Evolutionary conservation across 495 filamentous ascomycete species (phyloP), one percentile per base, ranked within the genome.

Genomic region (Parathielavia hyrcaniae): DNA sequence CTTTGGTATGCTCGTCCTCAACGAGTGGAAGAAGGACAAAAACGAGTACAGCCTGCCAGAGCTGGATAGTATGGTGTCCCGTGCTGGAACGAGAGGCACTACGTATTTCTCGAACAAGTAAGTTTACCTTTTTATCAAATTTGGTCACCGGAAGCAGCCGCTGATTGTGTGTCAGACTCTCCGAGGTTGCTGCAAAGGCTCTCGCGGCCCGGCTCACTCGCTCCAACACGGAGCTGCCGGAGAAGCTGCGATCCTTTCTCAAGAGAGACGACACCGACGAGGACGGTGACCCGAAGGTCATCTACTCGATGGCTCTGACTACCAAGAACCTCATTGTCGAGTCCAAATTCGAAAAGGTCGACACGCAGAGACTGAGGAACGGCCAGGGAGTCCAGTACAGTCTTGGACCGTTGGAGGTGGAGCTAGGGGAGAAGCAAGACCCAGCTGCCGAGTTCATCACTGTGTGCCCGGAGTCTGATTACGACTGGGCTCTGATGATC

Each of bases 1-100:
- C 35, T 78, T 88, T 44, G 86, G 85, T 0, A 69, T 73, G 0
- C 73, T 83, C 30, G 60, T 77, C 9, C 68, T 88, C 14, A 67
- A 69, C 10, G 60, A 68, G 14, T 86, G 78, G 39, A 68, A 68
- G 13, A 69, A 70, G 20, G 70, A 59, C 13, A 69, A 71, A 35
- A 9, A 41, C 0, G 59, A 64, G 9, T 79, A 79, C 51, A 64
- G 64, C 0, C 76, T 81, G 40, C 64, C 73, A 8, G 75, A 86
- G 11, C 83, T 88, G 34, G 55, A 64, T 35, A 61, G 64, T 5
- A 77, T 84, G 67, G 49, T 83, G 52, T 61, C 58, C 43, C 54
- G 68, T 6, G 58, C 60, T 36, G 60, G 62, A 30, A 58, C 62
- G 2, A 65, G 68, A 19, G 71, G 71, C 12, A 66, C 63, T n/a